Conservation (phyloP, 805 yeast genomes). For the Saturnispora galanensis region DNA sequence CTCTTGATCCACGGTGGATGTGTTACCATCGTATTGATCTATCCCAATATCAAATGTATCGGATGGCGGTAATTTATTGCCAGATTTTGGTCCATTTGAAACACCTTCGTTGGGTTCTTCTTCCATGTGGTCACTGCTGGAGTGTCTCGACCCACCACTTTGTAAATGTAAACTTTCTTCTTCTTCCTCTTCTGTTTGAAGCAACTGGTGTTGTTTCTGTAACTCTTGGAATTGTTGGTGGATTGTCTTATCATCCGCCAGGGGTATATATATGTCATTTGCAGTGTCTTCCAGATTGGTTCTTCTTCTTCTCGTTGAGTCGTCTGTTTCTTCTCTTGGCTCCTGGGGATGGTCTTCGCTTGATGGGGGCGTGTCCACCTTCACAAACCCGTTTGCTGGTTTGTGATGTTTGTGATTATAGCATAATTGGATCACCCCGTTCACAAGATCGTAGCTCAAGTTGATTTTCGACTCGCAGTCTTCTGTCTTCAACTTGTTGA, state of each 20-base stretch:
- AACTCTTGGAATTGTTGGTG: slow-evolving; percentile 8
- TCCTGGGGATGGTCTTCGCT: not conserved
- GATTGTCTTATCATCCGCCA: slow-evolving; percentile 6
- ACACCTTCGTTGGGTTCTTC: slow-evolving; percentile 11
- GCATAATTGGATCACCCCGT: slow-evolving; percentile 29
- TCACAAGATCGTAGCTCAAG: slow-evolving; percentile 29
- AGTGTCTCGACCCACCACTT: not conserved
- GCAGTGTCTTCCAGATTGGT: no score
- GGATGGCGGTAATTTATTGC: no score
- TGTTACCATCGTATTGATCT: not conserved
- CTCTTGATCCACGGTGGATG: slow-evolving; percentile 7
- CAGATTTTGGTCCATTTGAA: slow-evolving; percentile 3
- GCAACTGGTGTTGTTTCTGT: slow-evolving; percentile 7
- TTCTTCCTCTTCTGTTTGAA: slow-evolving; percentile 6
- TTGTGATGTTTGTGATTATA: slow-evolving; percentile 33
- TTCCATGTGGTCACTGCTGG: not conserved
- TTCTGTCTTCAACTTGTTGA: slow-evolving; percentile 33
- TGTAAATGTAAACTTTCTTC: slow-evolving; percentile 1
- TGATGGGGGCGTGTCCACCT: not conserved
- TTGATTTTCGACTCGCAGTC: slow-evolving; percentile 33
- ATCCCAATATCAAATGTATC: slow-evolving; percentile 4
- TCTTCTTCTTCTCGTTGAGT: no score
- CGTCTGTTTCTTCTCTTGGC: no score
- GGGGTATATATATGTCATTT: slow-evolving; percentile 1
- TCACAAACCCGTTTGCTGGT: slow-evolving; percentile 18